Base-by-base conservation (phyloP, 495 filamentous ascomycete genomes). In the Aspergillus cristatus region DNA sequence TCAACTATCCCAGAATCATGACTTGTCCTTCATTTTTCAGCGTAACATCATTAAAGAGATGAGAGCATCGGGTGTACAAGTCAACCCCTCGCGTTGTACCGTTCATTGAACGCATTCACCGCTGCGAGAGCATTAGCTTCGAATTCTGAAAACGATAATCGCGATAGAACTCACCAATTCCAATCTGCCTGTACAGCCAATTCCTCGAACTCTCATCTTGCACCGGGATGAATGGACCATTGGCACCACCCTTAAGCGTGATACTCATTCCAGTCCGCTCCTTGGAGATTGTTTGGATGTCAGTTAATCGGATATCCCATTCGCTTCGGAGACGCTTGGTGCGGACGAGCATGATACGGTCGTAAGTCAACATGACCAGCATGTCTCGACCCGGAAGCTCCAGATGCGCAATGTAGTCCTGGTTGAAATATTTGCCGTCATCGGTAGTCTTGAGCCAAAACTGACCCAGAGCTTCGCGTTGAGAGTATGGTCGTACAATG, bases 391-490 rank as follows among this genome's bases (percentile, higher is more conserved):
- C 76, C 5, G 81, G 83, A 18, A 98, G 79, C 54, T 97, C 91
- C 14, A 98, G 72, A 46, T 98, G 91, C 10, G 88, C 91, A 52
- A 98, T 91, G 62, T 98, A 98, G 51, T 88, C 76, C 59, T 97
- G 93, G 63, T 90, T 79, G 74, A 98, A 98, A 67, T 85, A 94
- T 64, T 89, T 93, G 33, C 91, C 91, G 42, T 94, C 89, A 53
- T 97, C 93, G 1, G 91, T 73, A 14, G 94, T 94, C 68, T 98
- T 98, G 47, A 98, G 78, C 91, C 91, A 98, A 67, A 89, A 94
- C 59, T 98, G 91, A 7, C 91, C 91, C 11, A 98, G 78, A 1
- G 91, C 88, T 68, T 98, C 91, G 12, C 91, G 85, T 58, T 97
- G 89, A 11, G 78, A 86, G 68, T 95, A 98, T 5, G 91, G 93